Conservation (phyloP, 441 rosid species). For the Aleurites moluccanus region DNA sequence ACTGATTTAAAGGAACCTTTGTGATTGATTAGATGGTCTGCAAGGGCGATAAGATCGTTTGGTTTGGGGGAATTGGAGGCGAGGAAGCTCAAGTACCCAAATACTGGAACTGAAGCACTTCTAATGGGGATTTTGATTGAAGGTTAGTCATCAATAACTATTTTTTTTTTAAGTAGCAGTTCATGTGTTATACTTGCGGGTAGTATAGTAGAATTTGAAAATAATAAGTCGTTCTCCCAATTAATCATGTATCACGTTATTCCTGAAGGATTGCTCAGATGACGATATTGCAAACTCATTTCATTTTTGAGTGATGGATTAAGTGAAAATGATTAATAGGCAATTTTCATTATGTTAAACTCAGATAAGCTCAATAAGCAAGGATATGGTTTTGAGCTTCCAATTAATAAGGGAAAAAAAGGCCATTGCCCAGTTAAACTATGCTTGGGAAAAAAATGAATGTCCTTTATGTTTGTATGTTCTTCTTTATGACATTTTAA, state of each 20-base stretch:
- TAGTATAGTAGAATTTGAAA: no score
- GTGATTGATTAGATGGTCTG: constrained; percentile 71
- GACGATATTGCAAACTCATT: background rate
- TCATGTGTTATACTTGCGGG: background rate
- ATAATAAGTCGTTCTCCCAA: background rate
- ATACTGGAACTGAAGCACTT: constrained; percentile 79
- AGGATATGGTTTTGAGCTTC: background rate
- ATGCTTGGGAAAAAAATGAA: background rate
- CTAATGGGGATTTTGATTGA: constrained; percentile 86
- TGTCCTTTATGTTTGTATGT: background rate
- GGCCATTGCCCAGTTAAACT: background rate
- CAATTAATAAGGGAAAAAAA: background rate
- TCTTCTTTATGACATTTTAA: background rate
- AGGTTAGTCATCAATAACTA: constrained; percentile 37
- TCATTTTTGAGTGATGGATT: background rate
- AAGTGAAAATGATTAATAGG: background rate
- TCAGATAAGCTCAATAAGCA: background rate
- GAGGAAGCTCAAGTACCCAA: constrained; percentile 83
- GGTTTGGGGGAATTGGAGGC: constrained; percentile 82
- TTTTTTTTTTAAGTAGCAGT: background rate
- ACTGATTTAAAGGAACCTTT: constrained; percentile 13
- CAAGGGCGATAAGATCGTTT: constrained; percentile 78
- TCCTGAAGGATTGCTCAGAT: background rate
- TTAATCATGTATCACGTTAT: background rate
- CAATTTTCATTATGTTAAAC: background rate